phyloP scores from a whole-genome alignment of 1,139 yeast genomes.

The Kodamaea ohmeri region DNA sequence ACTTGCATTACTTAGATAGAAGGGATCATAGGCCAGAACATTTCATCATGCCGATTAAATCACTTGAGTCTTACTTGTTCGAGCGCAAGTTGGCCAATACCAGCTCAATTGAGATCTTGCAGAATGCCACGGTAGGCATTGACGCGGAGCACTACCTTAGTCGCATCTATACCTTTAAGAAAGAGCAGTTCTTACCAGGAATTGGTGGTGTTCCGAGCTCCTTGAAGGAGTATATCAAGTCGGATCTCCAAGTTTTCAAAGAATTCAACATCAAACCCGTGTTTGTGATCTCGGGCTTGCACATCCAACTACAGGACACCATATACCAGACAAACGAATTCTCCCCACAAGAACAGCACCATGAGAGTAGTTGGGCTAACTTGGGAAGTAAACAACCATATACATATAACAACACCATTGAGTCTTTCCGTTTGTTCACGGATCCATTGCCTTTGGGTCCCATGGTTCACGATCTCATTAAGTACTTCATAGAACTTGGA shows the following conservation, averaged over 20 bases:
- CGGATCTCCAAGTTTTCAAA: slow-evolving; percentile 61
- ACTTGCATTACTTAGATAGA: too few relatives aligned
- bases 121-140: slow-evolving; percentile 73
- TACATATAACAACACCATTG: slow-evolving; percentile 27
- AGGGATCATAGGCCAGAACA: too few relatives aligned
- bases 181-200: slow-evolving; percentile 73
- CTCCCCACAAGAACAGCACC: slow-evolving; percentile 45
- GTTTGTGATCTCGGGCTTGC: slow-evolving; percentile 67
- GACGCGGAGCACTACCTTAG: slow-evolving; percentile 80
- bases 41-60: slow-evolving; percentile 56
- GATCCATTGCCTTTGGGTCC: slow-evolving; percentile 49
- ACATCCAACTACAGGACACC: slow-evolving; percentile 34
- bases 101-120: slow-evolving; percentile 63
- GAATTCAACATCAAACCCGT: slow-evolving; percentile 69
- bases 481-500: slow-evolving; percentile 53
- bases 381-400: slow-evolving; percentile 28
- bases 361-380: slow-evolving; percentile 47
- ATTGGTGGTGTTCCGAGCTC: slow-evolving; percentile 81
- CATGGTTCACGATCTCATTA: slow-evolving; percentile 54
- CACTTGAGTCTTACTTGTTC: slow-evolving; percentile 68
- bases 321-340: slow-evolving; percentile 37
- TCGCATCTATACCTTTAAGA: slow-evolving; percentile 58
- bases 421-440: slow-evolving; percentile 45
- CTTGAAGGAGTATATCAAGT: slow-evolving; percentile 53
- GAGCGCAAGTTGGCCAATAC: slow-evolving; percentile 66